Evolutionary conservation across 2,329 filamentous ascomycete genomes (phyloP).

Genomic region (Ceratocystis ficicola): DNA sequence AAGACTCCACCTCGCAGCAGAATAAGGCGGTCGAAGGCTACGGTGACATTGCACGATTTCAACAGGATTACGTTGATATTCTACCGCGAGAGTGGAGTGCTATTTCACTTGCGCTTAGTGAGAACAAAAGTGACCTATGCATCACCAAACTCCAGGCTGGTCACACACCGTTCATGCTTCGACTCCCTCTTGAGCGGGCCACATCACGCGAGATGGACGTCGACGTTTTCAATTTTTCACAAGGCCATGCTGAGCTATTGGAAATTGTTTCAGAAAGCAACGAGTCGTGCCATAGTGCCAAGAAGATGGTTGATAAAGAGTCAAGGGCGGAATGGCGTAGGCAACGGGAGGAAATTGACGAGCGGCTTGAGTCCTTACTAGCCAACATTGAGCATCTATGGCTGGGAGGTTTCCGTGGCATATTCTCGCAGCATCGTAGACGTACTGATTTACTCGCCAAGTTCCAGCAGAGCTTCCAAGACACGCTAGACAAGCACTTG

Average conservation of each 20-base stretch:
- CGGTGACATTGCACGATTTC: constrained; percentile 52
- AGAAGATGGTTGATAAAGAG: constrained; percentile 60
- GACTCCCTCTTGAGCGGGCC: constrained; percentile 72
- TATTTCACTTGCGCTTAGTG: constrained; percentile 72
- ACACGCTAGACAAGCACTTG: constrained; percentile 68
- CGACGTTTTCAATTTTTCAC: constrained; percentile 58
- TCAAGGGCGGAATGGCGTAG: constrained; percentile 82
- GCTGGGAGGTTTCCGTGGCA: constrained; percentile 87
- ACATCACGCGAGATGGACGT: constrained; percentile 63
- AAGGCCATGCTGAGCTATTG: constrained; percentile 64
- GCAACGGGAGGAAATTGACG: constrained; percentile 68
- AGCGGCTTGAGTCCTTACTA: constrained; percentile 62
- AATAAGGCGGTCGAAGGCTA: constrained; percentile 35
- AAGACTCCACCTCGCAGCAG: constrained; percentile 3
- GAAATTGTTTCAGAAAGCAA: constrained; percentile 77
- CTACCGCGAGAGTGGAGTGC: constrained; percentile 75
- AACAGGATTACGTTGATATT: constrained; percentile 71
- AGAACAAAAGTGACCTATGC: constrained; percentile 70
- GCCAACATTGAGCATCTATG: constrained; percentile 82
- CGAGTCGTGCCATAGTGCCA: constrained; percentile 61
- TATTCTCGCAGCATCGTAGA: constrained; percentile 66
- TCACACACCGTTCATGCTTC: constrained; percentile 70
- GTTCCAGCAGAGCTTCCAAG: constrained; percentile 68
- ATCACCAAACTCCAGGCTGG: constrained; percentile 72
- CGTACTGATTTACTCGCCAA: constrained; percentile 53